phyloP scores from a whole-genome alignment of 1,139 yeast genomes.

The Spathaspora jeffriesii region DNA sequence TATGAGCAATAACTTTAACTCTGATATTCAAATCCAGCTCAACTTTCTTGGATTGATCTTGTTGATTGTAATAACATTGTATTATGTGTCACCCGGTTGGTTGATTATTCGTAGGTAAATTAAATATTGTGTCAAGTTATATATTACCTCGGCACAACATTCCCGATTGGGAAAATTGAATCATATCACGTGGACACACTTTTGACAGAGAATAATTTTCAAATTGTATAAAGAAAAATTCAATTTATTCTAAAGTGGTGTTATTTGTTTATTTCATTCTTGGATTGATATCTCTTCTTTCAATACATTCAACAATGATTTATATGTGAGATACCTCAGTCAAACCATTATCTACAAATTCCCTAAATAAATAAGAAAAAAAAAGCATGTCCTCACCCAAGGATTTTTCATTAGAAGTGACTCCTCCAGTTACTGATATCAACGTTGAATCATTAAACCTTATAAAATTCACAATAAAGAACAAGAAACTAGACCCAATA shows the following conservation, averaged over 20 bases:
- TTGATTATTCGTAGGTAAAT: too few species aligned
- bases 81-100: neutral
- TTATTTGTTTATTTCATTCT: neutral
- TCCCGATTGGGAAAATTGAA: slow-evolving; percentile 1
- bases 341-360: too few species aligned
- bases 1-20: neutral
- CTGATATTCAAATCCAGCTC: too few species aligned
- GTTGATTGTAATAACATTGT: neutral
- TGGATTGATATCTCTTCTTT: neutral
- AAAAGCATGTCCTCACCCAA: slow-evolving; percentile 32
- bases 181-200: slow-evolving; percentile 2
- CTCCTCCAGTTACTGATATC: slow-evolving; percentile 19
- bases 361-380: neutral
- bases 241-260: neutral
- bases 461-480: slow-evolving; percentile 15
- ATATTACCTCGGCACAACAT: neutral
- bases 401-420: slow-evolving; percentile 29
- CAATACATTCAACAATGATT: slow-evolving; percentile 9
- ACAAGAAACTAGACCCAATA: slow-evolving; percentile 7
- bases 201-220: too few species aligned
- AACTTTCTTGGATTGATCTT: neutral
- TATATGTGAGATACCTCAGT: slow-evolving; percentile 11
- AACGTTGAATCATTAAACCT: slow-evolving; percentile 11
- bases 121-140: too few species aligned
- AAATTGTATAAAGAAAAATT: too few species aligned